Conservation (phyloP, 371 early-diverging fungal species). For the Actinomucor elegans region DNA sequence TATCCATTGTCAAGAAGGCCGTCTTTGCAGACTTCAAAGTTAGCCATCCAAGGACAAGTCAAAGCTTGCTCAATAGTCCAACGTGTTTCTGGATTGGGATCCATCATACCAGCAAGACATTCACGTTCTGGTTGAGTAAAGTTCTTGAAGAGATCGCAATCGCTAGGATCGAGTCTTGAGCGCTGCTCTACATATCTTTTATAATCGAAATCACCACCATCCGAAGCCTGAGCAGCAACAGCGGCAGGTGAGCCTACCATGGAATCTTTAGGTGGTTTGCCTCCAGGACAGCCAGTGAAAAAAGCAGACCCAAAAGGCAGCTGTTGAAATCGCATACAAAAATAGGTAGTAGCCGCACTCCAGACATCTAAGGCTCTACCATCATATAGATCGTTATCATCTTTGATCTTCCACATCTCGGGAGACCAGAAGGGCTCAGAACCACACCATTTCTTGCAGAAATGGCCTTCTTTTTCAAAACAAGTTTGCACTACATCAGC, state of each 20-base stretch:
- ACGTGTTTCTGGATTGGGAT: slow-evolving; percentile 71
- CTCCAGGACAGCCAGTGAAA: slow-evolving; percentile 25
- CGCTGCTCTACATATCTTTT: slow-evolving; percentile 28
- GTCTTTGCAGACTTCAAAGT: slow-evolving; percentile 34
- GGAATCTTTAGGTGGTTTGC: slow-evolving; percentile 15
- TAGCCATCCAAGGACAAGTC: slow-evolving; percentile 76
- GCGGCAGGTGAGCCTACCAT: slow-evolving; percentile 35
- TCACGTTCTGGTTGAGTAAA: slow-evolving; percentile 26
- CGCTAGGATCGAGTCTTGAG: slow-evolving; percentile 18
- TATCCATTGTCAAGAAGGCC: slow-evolving; percentile 34
- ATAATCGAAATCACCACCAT: slow-evolving; percentile 34
- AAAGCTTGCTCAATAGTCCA: slow-evolving; percentile 82
- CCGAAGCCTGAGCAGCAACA: slow-evolving; percentile 27
- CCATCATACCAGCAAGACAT: slow-evolving; percentile 52
- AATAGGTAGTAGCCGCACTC: slow-evolving; percentile 83
- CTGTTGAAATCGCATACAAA: slow-evolving; percentile 74
- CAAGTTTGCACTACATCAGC: slow-evolving; percentile 86
- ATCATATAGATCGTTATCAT: slow-evolving; percentile 61
- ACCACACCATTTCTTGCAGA: slow-evolving; percentile 82
- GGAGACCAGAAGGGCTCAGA: slow-evolving; percentile 92
- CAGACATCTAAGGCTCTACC: slow-evolving; percentile 84
- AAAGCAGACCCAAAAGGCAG: slow-evolving; percentile 57
- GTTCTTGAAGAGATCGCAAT: slow-evolving; percentile 26
- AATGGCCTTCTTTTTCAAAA: slow-evolving; percentile 70
- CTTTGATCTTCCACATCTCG: slow-evolving; percentile 58